Base-by-base conservation (phyloP, 1,284 basidiomycete genomes). In the Apiotrichum montevideense region DNA sequence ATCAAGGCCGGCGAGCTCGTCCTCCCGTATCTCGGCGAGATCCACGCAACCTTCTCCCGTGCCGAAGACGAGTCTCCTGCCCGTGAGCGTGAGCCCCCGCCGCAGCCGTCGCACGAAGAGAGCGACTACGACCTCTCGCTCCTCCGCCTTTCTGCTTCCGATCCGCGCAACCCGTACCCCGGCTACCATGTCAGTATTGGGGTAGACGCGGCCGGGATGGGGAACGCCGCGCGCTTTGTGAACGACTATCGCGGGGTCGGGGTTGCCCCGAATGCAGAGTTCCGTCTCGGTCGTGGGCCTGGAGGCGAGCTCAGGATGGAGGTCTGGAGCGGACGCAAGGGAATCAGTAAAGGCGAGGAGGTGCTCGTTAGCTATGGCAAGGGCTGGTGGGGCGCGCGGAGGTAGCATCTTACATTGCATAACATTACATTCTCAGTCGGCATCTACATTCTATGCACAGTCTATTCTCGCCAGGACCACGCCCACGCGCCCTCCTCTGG, bases 341-440 rank as follows among this genome's bases (percentile, higher is more conserved):
- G 77, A 8, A 84, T 96, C 52, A 82, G 79, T 62, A 91, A 88
- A 70, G 88, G 89, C 2, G 84, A 90, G 13, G 93, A 96, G 75
- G 82, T 97, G 44, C 72, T 93, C 35, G 87, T 95, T 37, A 90
- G 86, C 29, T 96, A 96, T 70, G 92, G 92, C n/a, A 93, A 93
- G 68, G 81, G 83, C n/a, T 95, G 87, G 84, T 94, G 91, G 91
- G 77, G 74, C 32, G 80, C 80, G 48, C 52, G 50, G 48, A 21
- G 21, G 21, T 21, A 21, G 21, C 21, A 21, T 21, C 21, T 21
- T 21, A 21, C 21, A 21, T 21, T 21, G 21, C 21, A 21, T 21
- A 21, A 21, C 21, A 21, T 21, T 21, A 21, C 21, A 21, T 21
- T 21, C 21, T 21, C 21, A 21, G 21, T 21, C 21, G 21, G 21